Evolutionary conservation across 2,329 filamentous ascomycete genomes (phyloP).

Genomic region (Pestalotiopsis sp.): DNA sequence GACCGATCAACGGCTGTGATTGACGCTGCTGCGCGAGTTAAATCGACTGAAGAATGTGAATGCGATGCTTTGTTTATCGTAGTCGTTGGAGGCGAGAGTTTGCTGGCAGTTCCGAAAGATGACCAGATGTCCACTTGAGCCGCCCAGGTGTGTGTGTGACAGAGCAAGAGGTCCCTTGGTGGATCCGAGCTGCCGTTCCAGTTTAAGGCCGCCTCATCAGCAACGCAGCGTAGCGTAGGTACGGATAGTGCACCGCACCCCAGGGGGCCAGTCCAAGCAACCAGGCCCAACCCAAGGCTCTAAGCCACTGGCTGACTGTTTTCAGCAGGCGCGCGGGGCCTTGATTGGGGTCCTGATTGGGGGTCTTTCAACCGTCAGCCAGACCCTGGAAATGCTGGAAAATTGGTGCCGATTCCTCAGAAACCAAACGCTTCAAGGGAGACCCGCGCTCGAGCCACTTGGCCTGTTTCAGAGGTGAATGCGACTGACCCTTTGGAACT

Average conservation of each 20-base stretch:
- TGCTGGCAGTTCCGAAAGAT: constrained; percentile 4
- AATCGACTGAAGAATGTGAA: neutral
- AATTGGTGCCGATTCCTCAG: neutral
- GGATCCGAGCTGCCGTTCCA: constrained; percentile 10
- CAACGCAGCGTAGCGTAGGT: neutral
- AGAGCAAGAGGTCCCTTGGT: neutral
- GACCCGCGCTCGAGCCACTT: constrained; percentile 3
- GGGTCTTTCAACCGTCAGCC: neutral
- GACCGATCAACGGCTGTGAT: neutral
- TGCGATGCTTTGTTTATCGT: constrained; percentile 6
- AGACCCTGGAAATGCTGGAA: neutral
- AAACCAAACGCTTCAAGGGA: neutral
- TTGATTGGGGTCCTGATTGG: neutral
- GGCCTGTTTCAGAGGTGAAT: neutral
- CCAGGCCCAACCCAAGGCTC: neutral
- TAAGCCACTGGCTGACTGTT: neutral
- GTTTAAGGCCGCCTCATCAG: constrained; percentile 9
- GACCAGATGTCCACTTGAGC: constrained; percentile 12
- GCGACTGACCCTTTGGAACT: neutral
- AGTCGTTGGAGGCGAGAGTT: neutral
- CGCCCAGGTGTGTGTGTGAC: neutral
- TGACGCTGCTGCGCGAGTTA: neutral
- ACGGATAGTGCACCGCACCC: no score
- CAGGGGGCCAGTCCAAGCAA: no score
- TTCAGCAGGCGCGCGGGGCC: constrained; percentile 2